Evolutionary conservation across 1,284 basidiomycete genomes (phyloP).

Genomic region (Malassezia yamatoensis): DNA sequence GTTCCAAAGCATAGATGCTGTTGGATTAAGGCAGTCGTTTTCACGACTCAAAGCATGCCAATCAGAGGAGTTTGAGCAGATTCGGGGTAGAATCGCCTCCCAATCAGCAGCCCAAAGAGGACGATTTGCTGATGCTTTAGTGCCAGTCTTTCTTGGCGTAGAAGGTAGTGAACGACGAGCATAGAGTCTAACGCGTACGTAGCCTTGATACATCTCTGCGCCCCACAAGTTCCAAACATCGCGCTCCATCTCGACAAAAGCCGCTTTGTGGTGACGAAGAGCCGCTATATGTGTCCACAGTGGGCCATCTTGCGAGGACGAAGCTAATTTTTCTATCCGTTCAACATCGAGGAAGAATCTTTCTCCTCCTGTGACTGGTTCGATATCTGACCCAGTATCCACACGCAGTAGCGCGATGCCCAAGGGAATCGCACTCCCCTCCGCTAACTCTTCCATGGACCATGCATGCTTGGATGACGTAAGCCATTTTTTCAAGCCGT

Average conservation of each 20-base stretch:
- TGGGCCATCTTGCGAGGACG: not conserved
- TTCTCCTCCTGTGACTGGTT: not conserved
- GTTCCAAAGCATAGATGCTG: not conserved
- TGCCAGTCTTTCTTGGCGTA: not conserved
- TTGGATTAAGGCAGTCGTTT: not conserved
- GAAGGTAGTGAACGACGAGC: not conserved
- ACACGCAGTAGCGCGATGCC: not conserved
- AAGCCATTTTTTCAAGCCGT: conserved; percentile 5
- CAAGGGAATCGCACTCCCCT: not conserved
- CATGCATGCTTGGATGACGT: conserved; percentile 1
- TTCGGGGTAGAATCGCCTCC: not conserved
- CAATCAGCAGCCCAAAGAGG: not conserved
- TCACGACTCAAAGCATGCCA: conserved; percentile 13
- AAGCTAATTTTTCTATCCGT: not conserved
- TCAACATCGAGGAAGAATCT: not conserved
- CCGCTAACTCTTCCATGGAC: not conserved
- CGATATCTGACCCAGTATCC: not conserved
- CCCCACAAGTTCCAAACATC: conserved; percentile 12
- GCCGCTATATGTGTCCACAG: not conserved
- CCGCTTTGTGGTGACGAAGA: not conserved
- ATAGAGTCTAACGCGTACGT: conserved; percentile 1
- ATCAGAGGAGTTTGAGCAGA: not conserved
- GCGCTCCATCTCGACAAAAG: conserved; percentile 5
- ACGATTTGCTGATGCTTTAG: not conserved
- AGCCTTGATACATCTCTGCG: conserved; percentile 10